Evolutionary conservation across 1,284 basidiomycete species (phyloP).

Genomic region (Cryptococcus floricola): DNA sequence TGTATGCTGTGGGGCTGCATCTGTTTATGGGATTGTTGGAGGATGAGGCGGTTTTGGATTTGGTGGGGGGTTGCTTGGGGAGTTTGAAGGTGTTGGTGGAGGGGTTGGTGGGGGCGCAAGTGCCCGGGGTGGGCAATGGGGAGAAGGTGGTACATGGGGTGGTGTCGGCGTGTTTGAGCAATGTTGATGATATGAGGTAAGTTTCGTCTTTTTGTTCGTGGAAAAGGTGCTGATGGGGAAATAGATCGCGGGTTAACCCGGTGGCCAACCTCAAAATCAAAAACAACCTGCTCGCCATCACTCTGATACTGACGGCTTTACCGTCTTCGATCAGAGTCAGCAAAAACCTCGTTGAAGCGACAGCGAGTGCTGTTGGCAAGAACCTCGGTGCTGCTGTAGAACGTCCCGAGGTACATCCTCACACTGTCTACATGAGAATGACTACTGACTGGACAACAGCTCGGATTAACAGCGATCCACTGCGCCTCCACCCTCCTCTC

Average conservation of each 20-base stretch:
- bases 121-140: slow-evolving; percentile 29
- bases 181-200: slow-evolving; percentile 88
- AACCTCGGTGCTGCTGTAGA: slow-evolving; percentile 59
- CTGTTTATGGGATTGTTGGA: slow-evolving; percentile 78
- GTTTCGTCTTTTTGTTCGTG: slow-evolving; percentile 24
- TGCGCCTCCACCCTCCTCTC: slow-evolving; percentile 77
- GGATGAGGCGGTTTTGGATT: slow-evolving; percentile 74
- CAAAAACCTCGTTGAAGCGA: slow-evolving; percentile 73
- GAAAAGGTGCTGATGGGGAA: background rate
- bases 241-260: slow-evolving; percentile 70
- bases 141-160: slow-evolving; percentile 72
- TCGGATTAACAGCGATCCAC: slow-evolving; percentile 79
- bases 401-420: slow-evolving; percentile 58
- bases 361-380: slow-evolving; percentile 77
- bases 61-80: slow-evolving; percentile 72
- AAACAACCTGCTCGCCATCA: slow-evolving; percentile 81
- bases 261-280: slow-evolving; percentile 80
- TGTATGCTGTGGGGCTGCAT: slow-evolving; percentile 73
- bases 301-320: slow-evolving; percentile 77
- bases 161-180: slow-evolving; percentile 75
- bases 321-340: slow-evolving; percentile 67
- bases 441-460: slow-evolving; percentile 29
- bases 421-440: background rate
- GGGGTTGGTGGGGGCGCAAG: slow-evolving; percentile 27
- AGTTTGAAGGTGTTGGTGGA: slow-evolving; percentile 71